Percentiles rank a stretch among this genome's conserved stretches.
These are phyloP conservation scores for Metschnikowia picachoensis DNA, from an alignment of 805 yeast genomes.

Conservation along the genomic window DNA sequence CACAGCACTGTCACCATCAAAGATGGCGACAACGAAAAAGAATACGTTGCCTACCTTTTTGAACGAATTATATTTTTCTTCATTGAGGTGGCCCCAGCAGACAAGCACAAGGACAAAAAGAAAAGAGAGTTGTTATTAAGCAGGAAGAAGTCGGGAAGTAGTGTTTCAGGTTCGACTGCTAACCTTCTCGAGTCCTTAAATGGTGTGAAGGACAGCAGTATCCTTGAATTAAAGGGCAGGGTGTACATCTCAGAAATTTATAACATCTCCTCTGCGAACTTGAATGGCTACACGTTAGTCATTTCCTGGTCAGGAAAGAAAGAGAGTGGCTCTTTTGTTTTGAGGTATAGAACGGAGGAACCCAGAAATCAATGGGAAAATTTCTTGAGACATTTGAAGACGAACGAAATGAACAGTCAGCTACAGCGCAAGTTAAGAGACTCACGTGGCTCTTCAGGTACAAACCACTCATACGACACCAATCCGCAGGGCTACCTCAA, in stretches of 20 bases:
- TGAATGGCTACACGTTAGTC: constrained; percentile 54
- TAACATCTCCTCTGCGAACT: constrained; percentile 35
- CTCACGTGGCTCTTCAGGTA: constrained; percentile 27
- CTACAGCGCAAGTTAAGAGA: constrained; percentile 35
- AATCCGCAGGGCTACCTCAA: constrained; percentile 1
- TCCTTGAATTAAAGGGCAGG: constrained; percentile 68
- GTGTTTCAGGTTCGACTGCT: constrained; percentile 40
- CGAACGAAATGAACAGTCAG: constrained; percentile 38
- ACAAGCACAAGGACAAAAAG: constrained; percentile 31
- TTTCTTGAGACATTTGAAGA: constrained; percentile 50
- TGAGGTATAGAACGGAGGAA: constrained; percentile 83
- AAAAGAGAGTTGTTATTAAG: constrained; percentile 41
- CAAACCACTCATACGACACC: constrained; percentile 27
- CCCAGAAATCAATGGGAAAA: constrained; percentile 76
- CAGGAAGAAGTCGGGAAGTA: constrained; percentile 44
- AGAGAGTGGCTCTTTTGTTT: constrained; percentile 81
- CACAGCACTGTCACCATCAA: constrained; percentile 67
- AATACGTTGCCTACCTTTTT: constrained; percentile 84
- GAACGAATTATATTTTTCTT: constrained; percentile 58
- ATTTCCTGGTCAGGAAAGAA: constrained; percentile 81
- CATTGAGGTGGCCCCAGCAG: constrained; percentile 26
- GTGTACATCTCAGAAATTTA: constrained; percentile 68
- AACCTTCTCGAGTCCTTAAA: constrained; percentile 35
- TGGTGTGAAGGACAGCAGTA: constrained; percentile 25
- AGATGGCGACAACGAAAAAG: constrained; percentile 73